Base-by-base conservation (phyloP, 2,329 filamentous ascomycete genomes). In the Xylaria sp. region DNA sequence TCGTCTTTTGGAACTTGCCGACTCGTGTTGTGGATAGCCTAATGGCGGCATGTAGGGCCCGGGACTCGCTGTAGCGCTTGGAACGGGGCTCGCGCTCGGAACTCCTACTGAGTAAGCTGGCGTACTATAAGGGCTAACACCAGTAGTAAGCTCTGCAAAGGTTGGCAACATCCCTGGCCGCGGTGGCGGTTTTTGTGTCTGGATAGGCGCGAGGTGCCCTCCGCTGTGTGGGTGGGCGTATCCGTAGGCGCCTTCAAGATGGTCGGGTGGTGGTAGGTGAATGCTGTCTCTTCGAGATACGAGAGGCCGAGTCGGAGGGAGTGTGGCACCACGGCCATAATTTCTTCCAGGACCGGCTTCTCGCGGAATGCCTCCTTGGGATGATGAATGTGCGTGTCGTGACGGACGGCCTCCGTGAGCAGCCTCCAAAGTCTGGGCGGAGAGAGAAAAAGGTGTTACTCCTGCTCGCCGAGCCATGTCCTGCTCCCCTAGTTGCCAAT, bases 401-500 rank as follows among this genome's bases (percentile, higher is more conserved):
- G 81, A 66, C 71, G 79, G 56, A 78, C 80, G 36, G 80, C 80
- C 67, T 73, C 78, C 72, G 79, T 81, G 69, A 78, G 81, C 42
- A 51, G 79, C 78, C 61, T 86, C 85, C 66, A 82, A 76, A 53
- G 86, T 85, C 71, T 86, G 83, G 60, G 83, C 85, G 14, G 90
- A 89, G 34, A 93, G 83, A 2, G 90, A 89, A 80, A 98, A 98
- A 1, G 95, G 93, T 7, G 92, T 90, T 45, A 96, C 93, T 53
- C 96, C 96, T 50, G 95, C 95, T 67, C 95, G 91, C 69, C 92
- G 89, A 56, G 94, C 94, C 93, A 99, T 98, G 75, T 98, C 96
- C 74, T 90, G 85, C 79, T 97, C 93, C 70, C 95, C 95, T 64
- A 99, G 85, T 77, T 97, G 92, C 95, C 96, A 99, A 81, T 98